Evolutionary conservation across 192 early-diverging fungal genomes (phyloP).

Genomic region (Pilobolus umbonatus): DNA sequence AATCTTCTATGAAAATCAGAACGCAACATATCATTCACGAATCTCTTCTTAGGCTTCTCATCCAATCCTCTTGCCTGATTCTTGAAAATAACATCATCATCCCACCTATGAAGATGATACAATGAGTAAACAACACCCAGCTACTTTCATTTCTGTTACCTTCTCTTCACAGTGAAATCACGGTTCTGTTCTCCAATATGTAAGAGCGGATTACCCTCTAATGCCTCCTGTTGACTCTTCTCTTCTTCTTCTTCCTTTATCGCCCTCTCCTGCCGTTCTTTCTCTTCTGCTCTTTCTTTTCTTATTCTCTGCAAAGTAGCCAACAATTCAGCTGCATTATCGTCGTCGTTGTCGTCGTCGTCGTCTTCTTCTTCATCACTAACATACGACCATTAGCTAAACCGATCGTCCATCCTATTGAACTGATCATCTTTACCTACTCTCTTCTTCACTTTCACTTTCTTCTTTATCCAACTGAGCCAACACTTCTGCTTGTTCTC

Average conservation of each 20-base stretch:
- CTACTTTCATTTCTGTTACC: conserved; percentile 28
- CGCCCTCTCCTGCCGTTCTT: conserved; percentile 64
- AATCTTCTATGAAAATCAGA: conserved; percentile 97
- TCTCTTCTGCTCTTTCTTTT: conserved; percentile 86
- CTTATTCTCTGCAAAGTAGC: conserved; percentile 90
- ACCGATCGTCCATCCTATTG: background rate
- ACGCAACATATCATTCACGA: conserved; percentile 95
- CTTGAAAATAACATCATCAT: conserved; percentile 98
- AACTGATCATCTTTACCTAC: conserved; percentile 28
- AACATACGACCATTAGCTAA: background rate
- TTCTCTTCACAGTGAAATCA: conserved; percentile 82
- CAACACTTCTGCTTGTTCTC: conserved; percentile 44
- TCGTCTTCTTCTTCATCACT: conserved; percentile 21
- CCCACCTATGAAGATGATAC: conserved; percentile 61
- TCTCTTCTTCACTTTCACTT: conserved; percentile 48
- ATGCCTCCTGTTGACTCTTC: conserved; percentile 53
- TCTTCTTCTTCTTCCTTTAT: conserved; percentile 54
- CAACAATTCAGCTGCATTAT: conserved; percentile 83
- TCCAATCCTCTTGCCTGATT: conserved; percentile 90
- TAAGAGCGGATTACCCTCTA: conserved; percentile 82
- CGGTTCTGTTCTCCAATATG: conserved; percentile 37
- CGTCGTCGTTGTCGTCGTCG: conserved; percentile 75
- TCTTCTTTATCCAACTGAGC: conserved; percentile 55
- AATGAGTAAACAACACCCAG: background rate
- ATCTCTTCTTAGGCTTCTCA: conserved; percentile 87